These are phyloP conservation scores for Scheffersomyces titani DNA, from an alignment of 1,139 yeast species.

Conservation along the genomic window DNA sequence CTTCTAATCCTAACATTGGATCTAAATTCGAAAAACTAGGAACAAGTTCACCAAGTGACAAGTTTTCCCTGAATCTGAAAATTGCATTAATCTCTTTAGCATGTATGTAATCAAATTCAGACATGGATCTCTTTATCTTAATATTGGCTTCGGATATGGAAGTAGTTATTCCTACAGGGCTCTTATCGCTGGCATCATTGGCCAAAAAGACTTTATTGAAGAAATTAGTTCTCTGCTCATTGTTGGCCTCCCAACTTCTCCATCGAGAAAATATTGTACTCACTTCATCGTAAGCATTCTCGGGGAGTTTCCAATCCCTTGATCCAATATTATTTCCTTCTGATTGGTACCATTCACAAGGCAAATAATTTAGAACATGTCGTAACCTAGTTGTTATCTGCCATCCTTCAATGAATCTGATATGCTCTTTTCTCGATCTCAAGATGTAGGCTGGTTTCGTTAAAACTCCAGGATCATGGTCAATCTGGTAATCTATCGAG, in stretches of 20 bases:
- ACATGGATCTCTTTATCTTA: slow-evolving; percentile 5
- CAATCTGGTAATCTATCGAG: slow-evolving; percentile 58
- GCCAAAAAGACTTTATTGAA: slow-evolving; percentile 43
- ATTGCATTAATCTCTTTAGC: slow-evolving; percentile 13
- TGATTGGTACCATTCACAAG: slow-evolving; percentile 47
- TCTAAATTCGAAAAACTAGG: slow-evolving; percentile 4
- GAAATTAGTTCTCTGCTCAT: slow-evolving; percentile 51
- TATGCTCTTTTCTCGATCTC: slow-evolving; percentile 69
- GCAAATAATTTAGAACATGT: slow-evolving; percentile 67
- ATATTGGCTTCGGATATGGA: slow-evolving; percentile 7
- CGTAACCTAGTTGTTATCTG: slow-evolving; percentile 76
- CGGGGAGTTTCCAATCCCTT: slow-evolving; percentile 43
- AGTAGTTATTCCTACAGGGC: background rate
- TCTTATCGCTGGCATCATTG: background rate
- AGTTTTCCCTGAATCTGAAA: background rate
- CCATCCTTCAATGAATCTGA: slow-evolving; percentile 86
- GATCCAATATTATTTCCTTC: slow-evolving; percentile 21
- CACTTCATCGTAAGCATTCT: slow-evolving; percentile 55
- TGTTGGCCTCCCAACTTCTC: slow-evolving; percentile 84
- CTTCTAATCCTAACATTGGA: slow-evolving; percentile 11
- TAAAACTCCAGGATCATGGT: slow-evolving; percentile 85
- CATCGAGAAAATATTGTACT: slow-evolving; percentile 67
- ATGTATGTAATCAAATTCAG: slow-evolving; percentile 16
- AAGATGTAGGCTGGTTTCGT: slow-evolving; percentile 86
- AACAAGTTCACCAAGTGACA: background rate